Conservation (phyloP, 202 grass and related monocot genomes). For the Zoysia matrella region DNA sequence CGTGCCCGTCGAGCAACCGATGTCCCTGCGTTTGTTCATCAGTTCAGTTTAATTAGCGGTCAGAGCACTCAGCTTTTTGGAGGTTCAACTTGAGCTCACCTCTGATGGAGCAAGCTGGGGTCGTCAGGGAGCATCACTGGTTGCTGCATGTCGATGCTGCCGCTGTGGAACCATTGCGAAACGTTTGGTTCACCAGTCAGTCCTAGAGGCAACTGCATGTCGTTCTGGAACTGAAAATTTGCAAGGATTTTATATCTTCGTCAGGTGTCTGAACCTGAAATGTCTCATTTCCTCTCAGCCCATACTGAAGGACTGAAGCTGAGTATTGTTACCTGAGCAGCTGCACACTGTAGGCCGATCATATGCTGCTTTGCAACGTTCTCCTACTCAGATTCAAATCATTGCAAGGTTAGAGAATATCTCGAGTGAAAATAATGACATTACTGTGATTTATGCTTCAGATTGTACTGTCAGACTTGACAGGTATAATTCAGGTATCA, state of each 20-base stretch:
- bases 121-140: constrained; percentile 60
- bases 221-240: constrained; percentile 60
- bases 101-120: constrained; percentile 60
- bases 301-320: background rate
- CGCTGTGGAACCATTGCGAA: constrained; percentile 57
- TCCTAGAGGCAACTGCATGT: constrained; percentile 58
- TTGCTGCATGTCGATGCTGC: constrained; percentile 35
- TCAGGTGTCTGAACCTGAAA: constrained; percentile 31
- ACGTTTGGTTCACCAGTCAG: constrained; percentile 44
- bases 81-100: constrained; percentile 45
- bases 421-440: background rate
- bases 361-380: constrained; percentile 67
- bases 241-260: background rate
- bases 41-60: background rate
- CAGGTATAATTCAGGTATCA: constrained; percentile 14
- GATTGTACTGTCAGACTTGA: background rate
- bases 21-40: constrained; percentile 41
- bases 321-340: constrained; percentile 55
- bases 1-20: constrained; percentile 61
- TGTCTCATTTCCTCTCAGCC: background rate
- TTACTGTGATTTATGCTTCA: background rate
- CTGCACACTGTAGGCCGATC: constrained; percentile 63
- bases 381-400: constrained; percentile 49
- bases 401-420: constrained; percentile 30
- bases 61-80: background rate